These are phyloP conservation scores for Xylaria arbuscula DNA, from an alignment of 2,329 filamentous ascomycete species.

Conservation along the genomic window DNA sequence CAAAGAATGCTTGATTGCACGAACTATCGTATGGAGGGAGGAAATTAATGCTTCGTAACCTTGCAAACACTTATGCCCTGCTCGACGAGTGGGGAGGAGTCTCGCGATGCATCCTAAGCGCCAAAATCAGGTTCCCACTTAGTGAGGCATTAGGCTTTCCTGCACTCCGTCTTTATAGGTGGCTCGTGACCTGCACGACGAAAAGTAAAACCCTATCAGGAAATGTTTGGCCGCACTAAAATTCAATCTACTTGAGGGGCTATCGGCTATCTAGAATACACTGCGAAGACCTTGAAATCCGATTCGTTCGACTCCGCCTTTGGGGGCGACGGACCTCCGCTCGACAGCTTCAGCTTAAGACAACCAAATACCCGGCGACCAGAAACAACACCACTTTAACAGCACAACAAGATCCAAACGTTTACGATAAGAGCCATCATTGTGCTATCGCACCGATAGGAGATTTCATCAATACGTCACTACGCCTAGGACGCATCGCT, in stretches of 20 bases:
- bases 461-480: not conserved
- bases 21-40: no score
- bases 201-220: not conserved
- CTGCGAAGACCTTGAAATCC: not conserved
- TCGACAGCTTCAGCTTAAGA: constrained; percentile 3
- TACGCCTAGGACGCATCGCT: not conserved
- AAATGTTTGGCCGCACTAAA: not conserved
- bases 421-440: not conserved
- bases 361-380: not conserved
- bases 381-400: not conserved
- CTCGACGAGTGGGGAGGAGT: no score
- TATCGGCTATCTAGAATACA: not conserved
- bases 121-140: no score
- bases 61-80: no score
- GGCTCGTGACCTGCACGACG: not conserved
- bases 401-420: not conserved
- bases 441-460: not conserved
- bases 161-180: no score
- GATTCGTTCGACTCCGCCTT: constrained; percentile 19
- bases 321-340: not conserved
- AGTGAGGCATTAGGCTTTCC: no score
- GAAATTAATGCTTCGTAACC: no score
- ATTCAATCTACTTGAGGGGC: not conserved
- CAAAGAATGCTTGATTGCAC: no score
- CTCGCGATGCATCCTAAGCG: no score